Evolutionary conservation across 768 basidiomycete species (phyloP), one percentile per base, ranked within the genome.

Genomic region (Chalciporus piperatus): DNA sequence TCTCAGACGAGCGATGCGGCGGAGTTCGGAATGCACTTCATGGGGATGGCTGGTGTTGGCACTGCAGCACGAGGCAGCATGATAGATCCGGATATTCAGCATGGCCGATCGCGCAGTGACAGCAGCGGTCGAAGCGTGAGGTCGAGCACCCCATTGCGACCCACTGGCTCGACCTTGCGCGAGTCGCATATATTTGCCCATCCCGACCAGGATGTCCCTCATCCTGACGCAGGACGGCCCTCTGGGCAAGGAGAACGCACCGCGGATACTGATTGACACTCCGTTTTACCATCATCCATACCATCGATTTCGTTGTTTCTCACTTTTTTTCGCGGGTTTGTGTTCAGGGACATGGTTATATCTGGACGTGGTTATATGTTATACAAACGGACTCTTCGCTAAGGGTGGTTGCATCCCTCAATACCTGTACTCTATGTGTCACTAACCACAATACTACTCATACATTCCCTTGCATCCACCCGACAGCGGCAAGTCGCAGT

Each of bases 11-110:
- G 48, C 19, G 63, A 60, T n/a, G 4, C 23, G 20, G 58, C 45
- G 1, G 66, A 68, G 48, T 66, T 61, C 37, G 69, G 52, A 17
- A 23, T 56, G 53, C 17, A 13, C 4, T 44, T 49, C 2, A 37
- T 38, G 49, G 70, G 74, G 17, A 77, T 79, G 78, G 72, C 73
- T 10, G 78, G 78, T 9, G 55, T 79, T 9, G 78, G 77, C 12
- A 79, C 77, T 2, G 71, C 69, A 5, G 68, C 67, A 27, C 59
- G 74, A 3, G 62, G 71, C 22, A 67, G 72, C 52, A 38, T 57
- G 37, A 58, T 70, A 43, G 59, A 59, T 45, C 4, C 47, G 4
- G 53, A 40, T 17, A 14, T 60, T 3, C 54, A 49, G 7, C 48
- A 41, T n/a, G 27, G 25, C 40, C 56, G 57, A n/a, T 32, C 45